Evolutionary conservation across 179 eudicot genomes (phyloP).

Genomic region (Silene vulgaris): DNA sequence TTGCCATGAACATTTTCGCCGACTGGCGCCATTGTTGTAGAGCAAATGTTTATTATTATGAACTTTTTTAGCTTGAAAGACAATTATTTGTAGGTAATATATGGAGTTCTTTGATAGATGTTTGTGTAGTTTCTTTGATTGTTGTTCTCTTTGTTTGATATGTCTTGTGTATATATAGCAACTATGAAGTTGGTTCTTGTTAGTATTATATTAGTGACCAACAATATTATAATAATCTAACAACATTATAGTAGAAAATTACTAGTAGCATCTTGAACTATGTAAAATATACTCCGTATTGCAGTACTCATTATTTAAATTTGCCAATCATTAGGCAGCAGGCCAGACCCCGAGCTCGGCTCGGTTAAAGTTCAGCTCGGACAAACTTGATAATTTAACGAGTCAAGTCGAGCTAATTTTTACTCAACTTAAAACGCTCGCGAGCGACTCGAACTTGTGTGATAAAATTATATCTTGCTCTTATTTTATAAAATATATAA

Average conservation of each 20-base stretch:
- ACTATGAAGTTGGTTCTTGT: background rate
- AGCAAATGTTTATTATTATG: no score
- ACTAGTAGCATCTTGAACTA: background rate
- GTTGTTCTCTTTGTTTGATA: background rate
- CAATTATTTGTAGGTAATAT: background rate
- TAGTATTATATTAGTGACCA: background rate
- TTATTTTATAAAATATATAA: no score
- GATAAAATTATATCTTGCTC: no score
- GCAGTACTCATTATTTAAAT: no score
- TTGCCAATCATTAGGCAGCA: no score
- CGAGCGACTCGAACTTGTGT: no score
- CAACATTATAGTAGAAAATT: background rate
- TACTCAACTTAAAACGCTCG: no score
- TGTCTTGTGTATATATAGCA: slow-evolving; percentile 4
- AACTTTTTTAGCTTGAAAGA: background rate
- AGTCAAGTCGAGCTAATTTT: no score
- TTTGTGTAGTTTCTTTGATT: background rate
- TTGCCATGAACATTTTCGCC: background rate
- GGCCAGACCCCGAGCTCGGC: no score
- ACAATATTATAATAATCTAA: background rate
- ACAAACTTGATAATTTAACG: no score
- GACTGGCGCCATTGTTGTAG: slow-evolving; percentile 14
- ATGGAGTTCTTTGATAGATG: background rate
- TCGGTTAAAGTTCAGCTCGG: no score
- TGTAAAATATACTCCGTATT: no score